Conservation (phyloP, 2,329 filamentous ascomycete species). For the Ceratocystis diversiconidia region DNA sequence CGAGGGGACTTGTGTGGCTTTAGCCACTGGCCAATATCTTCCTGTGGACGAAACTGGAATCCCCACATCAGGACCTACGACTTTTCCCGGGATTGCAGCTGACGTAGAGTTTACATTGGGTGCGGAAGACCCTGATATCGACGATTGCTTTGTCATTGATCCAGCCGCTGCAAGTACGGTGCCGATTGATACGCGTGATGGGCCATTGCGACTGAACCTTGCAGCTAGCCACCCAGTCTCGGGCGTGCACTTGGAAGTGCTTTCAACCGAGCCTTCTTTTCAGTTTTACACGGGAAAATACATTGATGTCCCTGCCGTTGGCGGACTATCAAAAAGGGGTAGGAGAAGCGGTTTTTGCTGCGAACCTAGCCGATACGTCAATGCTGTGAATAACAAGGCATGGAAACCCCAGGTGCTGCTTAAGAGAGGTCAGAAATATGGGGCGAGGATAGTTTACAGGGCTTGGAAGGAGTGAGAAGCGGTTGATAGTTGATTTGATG, state of each 20-base stretch:
- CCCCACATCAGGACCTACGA: constrained; percentile 51
- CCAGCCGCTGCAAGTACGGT: constrained; percentile 31
- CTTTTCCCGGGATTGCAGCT: constrained; percentile 51
- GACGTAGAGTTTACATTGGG: constrained; percentile 58
- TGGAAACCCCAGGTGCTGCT: constrained; percentile 69
- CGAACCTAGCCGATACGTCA: constrained; percentile 82
- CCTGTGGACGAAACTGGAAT: constrained; percentile 61
- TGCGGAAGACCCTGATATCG: constrained; percentile 58
- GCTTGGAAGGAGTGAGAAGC: constrained; percentile 55
- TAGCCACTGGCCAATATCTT: constrained; percentile 51
- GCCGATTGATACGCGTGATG: constrained; percentile 49
- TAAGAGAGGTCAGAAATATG: constrained; percentile 74
- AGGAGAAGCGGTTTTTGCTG: constrained; percentile 72
- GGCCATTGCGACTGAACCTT: constrained; percentile 51
- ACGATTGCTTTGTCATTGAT: constrained; percentile 80
- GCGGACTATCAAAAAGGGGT: constrained; percentile 48
- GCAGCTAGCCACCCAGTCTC: constrained; percentile 59
- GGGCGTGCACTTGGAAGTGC: constrained; percentile 69
- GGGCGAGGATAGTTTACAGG: constrained; percentile 67
- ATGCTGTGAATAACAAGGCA: constrained; percentile 67
- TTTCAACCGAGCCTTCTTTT: constrained; percentile 88
- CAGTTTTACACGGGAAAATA: constrained; percentile 90
- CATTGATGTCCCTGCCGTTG: constrained; percentile 59
- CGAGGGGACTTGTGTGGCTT: constrained; percentile 49
- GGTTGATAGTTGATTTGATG: not conserved